These are phyloP conservation scores for Pezicula neosporulosa DNA, from an alignment of 2,329 filamentous ascomycete genomes.

Conservation along the genomic window DNA sequence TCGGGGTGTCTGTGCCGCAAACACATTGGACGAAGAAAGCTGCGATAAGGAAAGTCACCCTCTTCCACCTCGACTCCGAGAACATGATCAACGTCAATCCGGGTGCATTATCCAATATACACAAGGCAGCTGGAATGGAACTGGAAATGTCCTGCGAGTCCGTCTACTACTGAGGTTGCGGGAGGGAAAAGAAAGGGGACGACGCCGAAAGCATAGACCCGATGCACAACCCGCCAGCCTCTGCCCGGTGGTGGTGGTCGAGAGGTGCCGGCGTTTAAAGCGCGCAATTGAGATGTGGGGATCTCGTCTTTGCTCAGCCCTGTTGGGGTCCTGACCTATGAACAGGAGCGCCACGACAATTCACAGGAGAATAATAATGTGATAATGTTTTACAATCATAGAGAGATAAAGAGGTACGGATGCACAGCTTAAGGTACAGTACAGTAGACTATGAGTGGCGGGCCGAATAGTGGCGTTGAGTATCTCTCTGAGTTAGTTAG, in stretches of 20 bases:
- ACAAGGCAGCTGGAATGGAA: neutral
- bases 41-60: slow-evolving; percentile 4
- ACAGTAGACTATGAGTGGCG: no score
- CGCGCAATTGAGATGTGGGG: neutral
- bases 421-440: no score
- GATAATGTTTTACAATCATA: no score
- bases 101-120: slow-evolving; percentile 5
- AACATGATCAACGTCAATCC: slow-evolving; percentile 12
- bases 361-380: no score
- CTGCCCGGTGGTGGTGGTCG: neutral
- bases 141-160: neutral
- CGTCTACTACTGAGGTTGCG: neutral
- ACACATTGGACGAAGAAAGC: slow-evolving; percentile 7
- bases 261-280: neutral
- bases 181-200: neutral
- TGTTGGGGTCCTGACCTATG: neutral
- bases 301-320: neutral
- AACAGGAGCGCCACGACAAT: neutral
- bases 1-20: neutral
- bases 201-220: neutral
- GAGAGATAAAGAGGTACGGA: no score
- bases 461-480: no score
- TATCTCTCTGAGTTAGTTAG: no score
- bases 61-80: slow-evolving; percentile 15
- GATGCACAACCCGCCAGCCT: neutral